Percentiles rank a stretch among this genome's conserved stretches.
Evolutionary conservation across 2,329 filamentous ascomycete genomes (phyloP).

Genomic region (Fusarium bactridioides): DNA sequence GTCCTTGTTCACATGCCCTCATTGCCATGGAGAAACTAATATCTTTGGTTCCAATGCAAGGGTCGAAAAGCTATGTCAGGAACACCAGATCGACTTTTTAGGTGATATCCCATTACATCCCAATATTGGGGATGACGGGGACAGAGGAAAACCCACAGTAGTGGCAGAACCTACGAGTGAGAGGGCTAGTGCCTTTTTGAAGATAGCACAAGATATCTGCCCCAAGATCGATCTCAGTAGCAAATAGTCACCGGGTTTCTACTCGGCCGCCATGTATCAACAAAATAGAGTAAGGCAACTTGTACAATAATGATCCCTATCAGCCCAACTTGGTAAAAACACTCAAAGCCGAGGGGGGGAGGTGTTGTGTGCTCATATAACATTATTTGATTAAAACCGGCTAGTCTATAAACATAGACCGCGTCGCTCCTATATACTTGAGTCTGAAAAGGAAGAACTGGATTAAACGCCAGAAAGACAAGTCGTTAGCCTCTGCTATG

Average conservation of each 20-base stretch:
- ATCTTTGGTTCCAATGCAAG: constrained; percentile 76
- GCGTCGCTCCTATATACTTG: constrained; percentile 35
- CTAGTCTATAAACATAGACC: constrained; percentile 7
- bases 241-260: neutral
- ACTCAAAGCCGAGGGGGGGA: constrained; percentile 7
- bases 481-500: constrained; percentile 55
- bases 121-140: constrained; percentile 85
- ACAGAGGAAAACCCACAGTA: constrained; percentile 87
- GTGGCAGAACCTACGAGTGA: constrained; percentile 83
- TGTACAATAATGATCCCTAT: constrained; percentile 14
- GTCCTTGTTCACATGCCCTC: constrained; percentile 82
- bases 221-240: constrained; percentile 51
- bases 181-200: constrained; percentile 74
- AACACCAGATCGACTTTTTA: constrained; percentile 79
- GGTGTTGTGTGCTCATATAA: constrained; percentile 10
- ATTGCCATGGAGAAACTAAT: constrained; percentile 76
- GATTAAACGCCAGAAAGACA: constrained; percentile 37
- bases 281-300: neutral
- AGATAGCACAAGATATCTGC: constrained; percentile 68
- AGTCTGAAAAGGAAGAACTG: constrained; percentile 31
- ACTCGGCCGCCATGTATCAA: neutral
- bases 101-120: constrained; percentile 90
- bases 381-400: constrained; percentile 36
- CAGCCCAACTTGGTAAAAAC: constrained; percentile 31
- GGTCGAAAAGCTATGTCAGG: constrained; percentile 72